Base-by-base conservation (phyloP, 176 grass and related monocot genomes). In the Triticum urartu region DNA sequence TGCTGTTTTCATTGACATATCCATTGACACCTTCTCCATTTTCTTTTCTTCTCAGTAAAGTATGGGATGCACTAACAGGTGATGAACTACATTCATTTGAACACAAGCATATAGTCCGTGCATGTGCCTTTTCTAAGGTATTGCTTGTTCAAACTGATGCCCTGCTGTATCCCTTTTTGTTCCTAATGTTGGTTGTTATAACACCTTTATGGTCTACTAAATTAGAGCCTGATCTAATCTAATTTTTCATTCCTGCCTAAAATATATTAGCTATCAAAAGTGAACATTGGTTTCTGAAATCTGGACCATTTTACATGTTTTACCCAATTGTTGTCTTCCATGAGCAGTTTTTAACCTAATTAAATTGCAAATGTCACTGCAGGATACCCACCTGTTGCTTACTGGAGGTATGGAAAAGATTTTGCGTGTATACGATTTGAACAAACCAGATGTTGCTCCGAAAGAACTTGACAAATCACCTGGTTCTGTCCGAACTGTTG, bases 111-210 rank as follows among this genome's bases (percentile, higher is more conserved):
- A 97, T 97, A 73, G 95, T 97, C 75, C 90, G 95, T 75, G 79
- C 95, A 64, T 97, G 95, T 91, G 83, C 95, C 50, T 97, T 94
- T 81, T 97, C 95, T 86, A 93, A 97, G 92, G 95, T 97, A 91
- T 52, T 39, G 11, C 32, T 79, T 70, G 26, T 17, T 83, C 35
- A 68, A 82, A 67, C 33, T 28, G 73, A 36, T 65, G 25, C 54
- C 76, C 32, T 45, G 25, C 12, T n/a, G 25, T 35, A 26, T 56
- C 58, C 11, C 20, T 39, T 79, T 28, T 43, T 4, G 67, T 30
- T 59, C 58, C 3, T 1, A 58, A 42, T 77, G 21, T 79, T 62
- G 7, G 8, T 79, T 63, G 58, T n/a, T n/a, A 20, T 34, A 22
- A 14, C 67, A 9, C 36, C 33, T 33, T 58, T 9, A 30, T 21